phyloP scores from a whole-genome alignment of 352 stramenopile species.

The Globisporangium orthogonon region DNA sequence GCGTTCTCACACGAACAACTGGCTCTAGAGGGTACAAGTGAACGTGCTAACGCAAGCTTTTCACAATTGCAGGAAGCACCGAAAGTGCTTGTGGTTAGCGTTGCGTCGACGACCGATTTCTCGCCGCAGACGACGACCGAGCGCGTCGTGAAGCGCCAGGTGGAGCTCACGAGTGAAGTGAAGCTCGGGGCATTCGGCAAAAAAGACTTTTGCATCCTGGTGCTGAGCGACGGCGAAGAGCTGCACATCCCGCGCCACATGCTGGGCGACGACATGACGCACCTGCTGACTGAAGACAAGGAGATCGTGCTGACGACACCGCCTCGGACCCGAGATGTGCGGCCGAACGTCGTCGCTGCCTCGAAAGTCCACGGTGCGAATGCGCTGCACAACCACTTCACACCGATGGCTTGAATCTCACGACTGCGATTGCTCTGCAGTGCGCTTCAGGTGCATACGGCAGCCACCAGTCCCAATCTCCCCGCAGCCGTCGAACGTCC shows the following conservation, averaged over 20 bases:
- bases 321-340: slow-evolving; percentile 32
- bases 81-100: slow-evolving; percentile 56
- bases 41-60: no score
- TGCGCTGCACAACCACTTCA: background rate
- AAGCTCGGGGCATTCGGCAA: slow-evolving; percentile 41
- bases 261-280: slow-evolving; percentile 31
- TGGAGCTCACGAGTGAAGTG: slow-evolving; percentile 47
- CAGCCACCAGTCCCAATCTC: slow-evolving; percentile 27
- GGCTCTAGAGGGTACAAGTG: no score
- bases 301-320: slow-evolving; percentile 53
- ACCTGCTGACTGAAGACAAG: slow-evolving; percentile 36
- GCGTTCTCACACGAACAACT: background rate
- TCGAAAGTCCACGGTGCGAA: slow-evolving; percentile 49
- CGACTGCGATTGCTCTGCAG: slow-evolving; percentile 16
- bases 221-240: slow-evolving; percentile 73
- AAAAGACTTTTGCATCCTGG: slow-evolving; percentile 58
- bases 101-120: slow-evolving; percentile 27
- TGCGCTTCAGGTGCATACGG: slow-evolving; percentile 41
- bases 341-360: slow-evolving; percentile 46
- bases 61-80: slow-evolving; percentile 22
- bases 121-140: slow-evolving; percentile 25
- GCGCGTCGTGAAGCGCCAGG: slow-evolving; percentile 54
- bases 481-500: slow-evolving; percentile 34
- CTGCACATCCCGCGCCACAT: slow-evolving; percentile 48
- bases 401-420: background rate